These are phyloP conservation scores for Ogataea wickerhamii DNA, from an alignment of 805 yeast species.

Conservation along the genomic window DNA sequence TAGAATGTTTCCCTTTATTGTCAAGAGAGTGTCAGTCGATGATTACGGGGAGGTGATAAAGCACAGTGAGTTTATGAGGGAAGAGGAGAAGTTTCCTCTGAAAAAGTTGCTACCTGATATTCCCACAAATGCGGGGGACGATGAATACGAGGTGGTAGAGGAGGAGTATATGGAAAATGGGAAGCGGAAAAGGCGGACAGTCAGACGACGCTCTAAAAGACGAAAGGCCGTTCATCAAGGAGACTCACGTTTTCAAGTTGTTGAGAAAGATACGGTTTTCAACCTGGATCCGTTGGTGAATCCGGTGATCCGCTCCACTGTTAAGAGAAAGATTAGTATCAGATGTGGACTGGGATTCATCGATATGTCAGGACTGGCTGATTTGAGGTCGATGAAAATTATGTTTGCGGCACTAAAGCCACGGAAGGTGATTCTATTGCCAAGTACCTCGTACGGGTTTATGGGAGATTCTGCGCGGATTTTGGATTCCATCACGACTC, in stretches of 20 bases:
- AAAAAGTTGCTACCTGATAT: slow-evolving; percentile 18
- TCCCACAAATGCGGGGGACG: slow-evolving; percentile 23
- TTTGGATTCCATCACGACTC: slow-evolving; percentile 19
- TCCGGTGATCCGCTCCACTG: slow-evolving; percentile 18
- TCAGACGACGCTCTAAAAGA: slow-evolving; percentile 23
- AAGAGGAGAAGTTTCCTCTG: slow-evolving; percentile 41
- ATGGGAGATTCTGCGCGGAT: slow-evolving; percentile 24
- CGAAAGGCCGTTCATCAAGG: slow-evolving; percentile 6
- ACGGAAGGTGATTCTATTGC: slow-evolving; percentile 54
- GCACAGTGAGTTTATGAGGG: slow-evolving; percentile 56
- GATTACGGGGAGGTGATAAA: slow-evolving; percentile 85
- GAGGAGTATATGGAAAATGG: slow-evolving; percentile 25
- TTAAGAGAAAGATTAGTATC: slow-evolving; percentile 35
- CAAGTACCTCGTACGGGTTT: slow-evolving; percentile 21
- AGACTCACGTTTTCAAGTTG: neutral
- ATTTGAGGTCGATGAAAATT: slow-evolving; percentile 73
- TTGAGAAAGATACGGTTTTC: slow-evolving; percentile 16
- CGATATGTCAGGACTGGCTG: slow-evolving; percentile 82
- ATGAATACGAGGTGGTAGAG: slow-evolving; percentile 21
- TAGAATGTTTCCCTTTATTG: slow-evolving; percentile 74
- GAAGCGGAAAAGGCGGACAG: slow-evolving; percentile 19
- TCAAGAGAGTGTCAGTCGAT: slow-evolving; percentile 60
- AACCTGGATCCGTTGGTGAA: slow-evolving; percentile 24
- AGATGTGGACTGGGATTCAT: slow-evolving; percentile 72
- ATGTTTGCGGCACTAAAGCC: slow-evolving; percentile 81